phyloP scores from a whole-genome alignment of 2,329 filamentous ascomycete species.

The Talaromyces piceae region DNA sequence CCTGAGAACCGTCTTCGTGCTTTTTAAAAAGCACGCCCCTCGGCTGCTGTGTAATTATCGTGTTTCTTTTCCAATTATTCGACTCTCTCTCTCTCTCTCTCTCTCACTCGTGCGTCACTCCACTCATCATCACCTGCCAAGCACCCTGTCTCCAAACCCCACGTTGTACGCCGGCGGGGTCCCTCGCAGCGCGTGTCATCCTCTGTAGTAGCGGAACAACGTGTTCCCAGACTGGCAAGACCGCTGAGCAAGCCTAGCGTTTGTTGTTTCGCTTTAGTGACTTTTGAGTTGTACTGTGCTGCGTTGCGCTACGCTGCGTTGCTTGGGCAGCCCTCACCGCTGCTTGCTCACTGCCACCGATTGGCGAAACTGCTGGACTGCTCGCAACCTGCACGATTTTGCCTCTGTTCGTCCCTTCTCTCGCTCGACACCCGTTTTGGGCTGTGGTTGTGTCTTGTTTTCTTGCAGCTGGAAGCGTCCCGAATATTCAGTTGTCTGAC shows the following conservation, averaged over 20 bases:
- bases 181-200: neutral
- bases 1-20: neutral
- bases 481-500: neutral
- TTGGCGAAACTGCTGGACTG: neutral
- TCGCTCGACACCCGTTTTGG: neutral
- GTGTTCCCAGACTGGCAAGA: neutral
- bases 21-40: neutral
- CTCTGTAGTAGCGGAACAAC: neutral
- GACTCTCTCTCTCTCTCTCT: neutral
- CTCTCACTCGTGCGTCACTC: neutral
- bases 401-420: too few species aligned
- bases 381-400: too few species aligned
- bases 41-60: neutral
- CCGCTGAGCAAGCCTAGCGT: neutral
- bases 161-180: neutral
- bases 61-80: too few species aligned
- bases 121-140: constrained; percentile 1
- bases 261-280: too few species aligned
- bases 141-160: constrained; percentile 1
- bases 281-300: neutral
- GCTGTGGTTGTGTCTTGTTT: neutral
- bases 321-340: constrained; percentile 4
- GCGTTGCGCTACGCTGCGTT: neutral
- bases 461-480: neutral
- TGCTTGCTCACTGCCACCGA: neutral